Conservation (phyloP, 176 grass and related monocot genomes). For the Raddia guianensis region DNA sequence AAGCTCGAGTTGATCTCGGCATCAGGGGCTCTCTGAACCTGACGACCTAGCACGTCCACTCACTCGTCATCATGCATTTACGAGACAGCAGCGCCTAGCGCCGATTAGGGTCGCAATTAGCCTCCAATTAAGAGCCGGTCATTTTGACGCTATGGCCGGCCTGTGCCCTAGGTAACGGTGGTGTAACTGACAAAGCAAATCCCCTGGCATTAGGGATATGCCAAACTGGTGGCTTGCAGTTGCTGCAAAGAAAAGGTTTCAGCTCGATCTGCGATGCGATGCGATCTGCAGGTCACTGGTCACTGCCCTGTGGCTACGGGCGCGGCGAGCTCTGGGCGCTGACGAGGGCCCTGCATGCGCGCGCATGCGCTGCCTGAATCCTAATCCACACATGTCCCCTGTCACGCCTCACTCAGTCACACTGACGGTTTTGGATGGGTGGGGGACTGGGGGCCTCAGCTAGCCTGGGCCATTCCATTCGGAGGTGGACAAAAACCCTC, state of each 20-base stretch:
- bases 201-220: slow-evolving; percentile 33
- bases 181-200: slow-evolving; percentile 1
- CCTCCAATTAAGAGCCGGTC: slow-evolving; percentile 14
- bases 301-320: background rate
- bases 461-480: background rate
- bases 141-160: slow-evolving; percentile 13
- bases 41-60: background rate
- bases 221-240: slow-evolving; percentile 31
- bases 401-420: background rate
- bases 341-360: background rate
- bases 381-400: background rate
- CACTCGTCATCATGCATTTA: background rate
- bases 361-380: background rate
- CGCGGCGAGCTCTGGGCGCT: background rate
- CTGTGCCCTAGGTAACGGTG: background rate
- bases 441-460: too few species aligned
- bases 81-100: background rate
- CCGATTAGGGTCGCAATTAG: slow-evolving; percentile 8
- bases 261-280: background rate
- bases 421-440: background rate
- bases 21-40: too few species aligned
- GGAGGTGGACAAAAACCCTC: background rate
- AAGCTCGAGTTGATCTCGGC: background rate
- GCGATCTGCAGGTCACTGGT: slow-evolving; percentile 14
- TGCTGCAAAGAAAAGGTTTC: slow-evolving; percentile 9